A percentile compares a stretch with the other conserved stretches of the same genome.
These are phyloP conservation scores for Trichocomaceae sp. DNA, from an alignment of 2,329 filamentous ascomycete species.

Conservation along the genomic window DNA sequence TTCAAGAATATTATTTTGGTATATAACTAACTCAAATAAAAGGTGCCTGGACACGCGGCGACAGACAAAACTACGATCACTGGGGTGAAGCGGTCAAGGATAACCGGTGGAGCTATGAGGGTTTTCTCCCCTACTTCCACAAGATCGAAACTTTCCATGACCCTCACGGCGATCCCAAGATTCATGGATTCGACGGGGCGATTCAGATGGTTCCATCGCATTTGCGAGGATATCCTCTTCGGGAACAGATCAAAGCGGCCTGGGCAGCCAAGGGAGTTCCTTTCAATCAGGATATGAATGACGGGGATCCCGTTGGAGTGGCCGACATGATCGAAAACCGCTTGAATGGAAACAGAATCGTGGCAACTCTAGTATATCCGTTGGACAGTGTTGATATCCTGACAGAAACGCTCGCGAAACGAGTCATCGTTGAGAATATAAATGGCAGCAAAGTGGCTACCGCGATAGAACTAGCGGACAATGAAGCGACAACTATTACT, in stretches of 20 bases:
- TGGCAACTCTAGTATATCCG: background rate
- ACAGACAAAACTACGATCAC: constrained; percentile 18
- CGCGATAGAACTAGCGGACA: background rate
- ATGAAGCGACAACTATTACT: background rate
- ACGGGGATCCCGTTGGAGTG: background rate
- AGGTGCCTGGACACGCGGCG: constrained; percentile 18
- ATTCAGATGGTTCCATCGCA: constrained; percentile 16
- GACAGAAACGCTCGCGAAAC: constrained; percentile 2
- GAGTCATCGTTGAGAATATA: constrained; percentile 1
- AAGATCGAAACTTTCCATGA: constrained; percentile 21
- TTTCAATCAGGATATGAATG: constrained; percentile 5
- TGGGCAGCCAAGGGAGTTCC: background rate
- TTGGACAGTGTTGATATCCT: constrained; percentile 2
- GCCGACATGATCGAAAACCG: constrained; percentile 11
- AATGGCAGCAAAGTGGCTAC: background rate
- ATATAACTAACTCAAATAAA: no score
- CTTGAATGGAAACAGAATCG: constrained; percentile 10
- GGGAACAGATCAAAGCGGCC: constrained; percentile 4
- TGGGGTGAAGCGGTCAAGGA: constrained; percentile 19
- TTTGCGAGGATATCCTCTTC: constrained; percentile 14
- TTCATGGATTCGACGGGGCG: constrained; percentile 23
- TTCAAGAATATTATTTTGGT: no score
- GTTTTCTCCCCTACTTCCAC: constrained; percentile 19
- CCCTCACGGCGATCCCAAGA: constrained; percentile 16
- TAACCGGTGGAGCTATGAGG: constrained; percentile 18